phyloP scores from a whole-genome alignment of 2,329 filamentous ascomycete species.

The Rhynchosporium agropyri region DNA sequence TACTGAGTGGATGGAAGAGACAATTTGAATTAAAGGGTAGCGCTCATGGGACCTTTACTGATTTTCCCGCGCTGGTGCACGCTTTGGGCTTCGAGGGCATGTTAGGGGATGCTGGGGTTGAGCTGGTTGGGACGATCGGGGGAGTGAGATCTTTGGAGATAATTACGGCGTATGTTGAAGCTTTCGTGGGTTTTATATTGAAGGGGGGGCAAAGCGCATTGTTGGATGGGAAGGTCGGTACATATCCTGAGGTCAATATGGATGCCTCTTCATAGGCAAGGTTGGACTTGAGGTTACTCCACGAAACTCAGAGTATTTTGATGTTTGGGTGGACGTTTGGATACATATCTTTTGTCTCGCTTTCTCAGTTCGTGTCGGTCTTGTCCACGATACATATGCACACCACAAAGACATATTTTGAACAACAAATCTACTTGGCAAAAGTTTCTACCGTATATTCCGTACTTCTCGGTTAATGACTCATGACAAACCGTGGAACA shows the following conservation, averaged over 20 bases:
- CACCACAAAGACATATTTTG: no score
- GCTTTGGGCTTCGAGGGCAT: slow-evolving; percentile 21
- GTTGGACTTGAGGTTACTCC: no score
- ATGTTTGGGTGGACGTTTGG: no score
- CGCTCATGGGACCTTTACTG: slow-evolving; percentile 42
- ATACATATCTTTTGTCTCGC: no score
- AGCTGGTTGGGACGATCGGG: slow-evolving; percentile 39
- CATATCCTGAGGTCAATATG: slow-evolving; percentile 34
- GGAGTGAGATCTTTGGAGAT: slow-evolving; percentile 39
- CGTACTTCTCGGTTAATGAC: no score
- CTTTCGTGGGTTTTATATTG: slow-evolving; percentile 41
- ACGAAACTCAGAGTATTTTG: no score
- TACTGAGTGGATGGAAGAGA: slow-evolving; percentile 39
- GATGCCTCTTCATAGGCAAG: slow-evolving; percentile 1
- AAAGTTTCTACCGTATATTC: no score
- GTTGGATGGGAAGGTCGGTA: slow-evolving; percentile 19
- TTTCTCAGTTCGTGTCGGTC: no score
- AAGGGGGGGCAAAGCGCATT: slow-evolving; percentile 22
- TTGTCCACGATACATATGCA: no score
- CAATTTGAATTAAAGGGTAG: slow-evolving; percentile 40
- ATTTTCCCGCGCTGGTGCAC: slow-evolving; percentile 36
- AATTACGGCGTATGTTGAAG: slow-evolving; percentile 38
- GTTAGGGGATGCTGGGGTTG: slow-evolving; percentile 11
- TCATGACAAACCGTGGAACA: no score
- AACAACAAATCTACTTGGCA: no score